Evolutionary conservation across 2,329 filamentous ascomycete genomes (phyloP).

Genomic region (Ceratocystiopsis brevicomis): DNA sequence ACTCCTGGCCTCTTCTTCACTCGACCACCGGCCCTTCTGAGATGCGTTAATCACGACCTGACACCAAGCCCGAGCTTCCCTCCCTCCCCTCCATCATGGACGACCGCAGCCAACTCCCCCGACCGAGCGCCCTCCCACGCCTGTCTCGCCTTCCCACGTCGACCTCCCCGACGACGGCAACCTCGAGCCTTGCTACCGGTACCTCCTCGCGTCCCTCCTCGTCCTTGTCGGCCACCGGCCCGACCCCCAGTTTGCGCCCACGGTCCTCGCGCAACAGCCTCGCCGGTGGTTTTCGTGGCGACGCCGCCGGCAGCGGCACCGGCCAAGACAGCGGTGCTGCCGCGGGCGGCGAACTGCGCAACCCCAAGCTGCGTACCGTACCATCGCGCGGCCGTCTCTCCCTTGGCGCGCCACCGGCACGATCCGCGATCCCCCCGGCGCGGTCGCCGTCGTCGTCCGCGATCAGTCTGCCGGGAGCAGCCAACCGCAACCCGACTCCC

Average conservation of each 20-base stretch:
- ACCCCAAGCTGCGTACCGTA: conserved; percentile 22
- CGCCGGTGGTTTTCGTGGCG: neutral
- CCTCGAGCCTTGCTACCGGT: neutral
- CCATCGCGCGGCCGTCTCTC: conserved; percentile 19
- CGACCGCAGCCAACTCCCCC: conserved; percentile 5
- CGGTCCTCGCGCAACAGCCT: conserved; percentile 10
- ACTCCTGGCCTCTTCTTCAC: too few relatives aligned
- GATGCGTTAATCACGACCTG: too few relatives aligned
- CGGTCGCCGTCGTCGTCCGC: neutral
- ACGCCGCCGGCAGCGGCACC: too few relatives aligned
- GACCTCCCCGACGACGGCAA: neutral
- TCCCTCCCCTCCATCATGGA: conserved; percentile 3
- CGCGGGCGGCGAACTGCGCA: conserved; percentile 16
- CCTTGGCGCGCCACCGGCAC: conserved; percentile 9
- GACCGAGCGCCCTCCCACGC: conserved; percentile 8
- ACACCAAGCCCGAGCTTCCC: too few relatives aligned
- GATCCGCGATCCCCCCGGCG: neutral
- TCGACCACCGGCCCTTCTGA: too few relatives aligned
- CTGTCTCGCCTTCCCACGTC: conserved; percentile 7
- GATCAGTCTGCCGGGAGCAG: neutral
- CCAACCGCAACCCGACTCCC: conserved; percentile 3
- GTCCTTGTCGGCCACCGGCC: neutral
- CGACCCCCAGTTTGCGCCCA: conserved; percentile 6
- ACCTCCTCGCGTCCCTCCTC: neutral
- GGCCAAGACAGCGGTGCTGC: too few relatives aligned